Evolutionary conservation across 2,329 filamentous ascomycete species (phyloP).

Genomic region (Sporothrix curviconia): DNA sequence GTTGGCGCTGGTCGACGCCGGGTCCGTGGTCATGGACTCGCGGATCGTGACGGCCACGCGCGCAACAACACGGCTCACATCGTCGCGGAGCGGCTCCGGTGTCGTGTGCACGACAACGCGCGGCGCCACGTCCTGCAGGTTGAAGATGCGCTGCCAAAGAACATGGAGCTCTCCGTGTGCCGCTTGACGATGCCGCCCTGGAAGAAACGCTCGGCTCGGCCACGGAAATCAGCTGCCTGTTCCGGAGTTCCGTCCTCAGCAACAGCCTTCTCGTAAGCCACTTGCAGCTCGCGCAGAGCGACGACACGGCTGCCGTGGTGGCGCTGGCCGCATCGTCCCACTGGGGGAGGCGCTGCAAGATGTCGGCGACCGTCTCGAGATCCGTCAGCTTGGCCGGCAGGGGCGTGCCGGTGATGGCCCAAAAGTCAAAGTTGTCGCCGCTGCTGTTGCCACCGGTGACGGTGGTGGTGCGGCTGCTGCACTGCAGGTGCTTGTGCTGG

Average conservation of each 20-base stretch:
- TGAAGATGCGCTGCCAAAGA: conserved; percentile 20
- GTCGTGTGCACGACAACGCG: conserved; percentile 18
- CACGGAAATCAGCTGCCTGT: conserved; percentile 15
- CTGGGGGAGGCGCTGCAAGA: conserved; percentile 18
- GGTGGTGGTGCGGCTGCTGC: neutral
- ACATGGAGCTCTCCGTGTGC: conserved; percentile 19
- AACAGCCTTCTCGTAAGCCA: conserved; percentile 18
- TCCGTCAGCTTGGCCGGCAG: conserved; percentile 19
- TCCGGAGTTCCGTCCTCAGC: conserved; percentile 17
- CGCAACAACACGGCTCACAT: conserved; percentile 29
- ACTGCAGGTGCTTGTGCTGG: conserved; percentile 18
- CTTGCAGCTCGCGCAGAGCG: conserved; percentile 17
- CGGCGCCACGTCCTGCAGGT: conserved; percentile 17
- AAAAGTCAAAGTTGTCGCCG: conserved; percentile 20
- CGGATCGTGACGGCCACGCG: conserved; percentile 18
- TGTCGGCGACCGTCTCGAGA: conserved; percentile 14
- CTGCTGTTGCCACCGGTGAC: too few relatives aligned
- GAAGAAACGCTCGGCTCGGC: conserved; percentile 17
- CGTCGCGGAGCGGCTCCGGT: conserved; percentile 28
- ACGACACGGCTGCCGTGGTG: conserved; percentile 15
- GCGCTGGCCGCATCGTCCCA: conserved; percentile 16
- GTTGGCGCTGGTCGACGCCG: neutral
- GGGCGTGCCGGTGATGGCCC: conserved; percentile 22
- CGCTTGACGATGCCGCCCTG: conserved; percentile 19
- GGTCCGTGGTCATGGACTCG: neutral